These are phyloP conservation scores for Nissolia schottii DNA, from an alignment of 306 rosid genomes.

Conservation along the genomic window DNA sequence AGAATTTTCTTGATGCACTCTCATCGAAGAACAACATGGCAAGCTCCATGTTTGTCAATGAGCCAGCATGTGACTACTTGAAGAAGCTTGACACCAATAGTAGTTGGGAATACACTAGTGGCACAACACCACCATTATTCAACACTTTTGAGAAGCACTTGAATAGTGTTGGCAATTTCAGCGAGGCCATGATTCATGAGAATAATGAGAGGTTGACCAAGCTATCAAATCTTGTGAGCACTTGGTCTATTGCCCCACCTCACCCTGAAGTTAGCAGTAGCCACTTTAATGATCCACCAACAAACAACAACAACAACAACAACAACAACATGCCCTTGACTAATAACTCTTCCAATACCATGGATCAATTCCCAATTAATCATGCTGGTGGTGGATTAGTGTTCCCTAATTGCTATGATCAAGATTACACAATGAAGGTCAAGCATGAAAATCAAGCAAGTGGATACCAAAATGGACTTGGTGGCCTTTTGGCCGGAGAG, in stretches of 20 bases:
- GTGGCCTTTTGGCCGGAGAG: constrained; percentile 21
- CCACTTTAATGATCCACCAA: constrained; percentile 48
- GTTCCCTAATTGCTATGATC: constrained; percentile 23
- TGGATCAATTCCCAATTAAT: constrained; percentile 36
- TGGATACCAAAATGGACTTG: constrained; percentile 46
- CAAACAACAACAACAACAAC: too few relatives aligned
- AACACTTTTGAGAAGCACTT: constrained; percentile 52
- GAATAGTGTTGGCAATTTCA: not conserved
- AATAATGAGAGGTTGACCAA: constrained; percentile 57
- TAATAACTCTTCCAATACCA: too few relatives aligned
- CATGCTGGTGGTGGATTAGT: too few relatives aligned
- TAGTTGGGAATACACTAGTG: constrained; percentile 52
- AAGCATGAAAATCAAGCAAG: constrained; percentile 37
- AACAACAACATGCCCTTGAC: constrained; percentile 33
- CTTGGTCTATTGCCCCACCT: constrained; percentile 91
- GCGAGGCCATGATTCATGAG: constrained; percentile 36
- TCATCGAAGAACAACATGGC: constrained; percentile 57
- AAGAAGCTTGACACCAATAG: constrained; percentile 74
- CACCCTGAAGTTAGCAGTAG: constrained; percentile 38
- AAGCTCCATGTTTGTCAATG: constrained; percentile 43
- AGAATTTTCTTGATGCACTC: constrained; percentile 56
- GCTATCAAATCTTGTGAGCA: constrained; percentile 68
- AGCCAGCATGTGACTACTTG: constrained; percentile 75
- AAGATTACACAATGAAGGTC: constrained; percentile 35
- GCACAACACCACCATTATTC: constrained; percentile 35